Evolutionary conservation across 2,329 filamentous ascomycete species (phyloP), one percentile per base, ranked within the genome.

Genomic region (Aspergillus arachidicola): DNA sequence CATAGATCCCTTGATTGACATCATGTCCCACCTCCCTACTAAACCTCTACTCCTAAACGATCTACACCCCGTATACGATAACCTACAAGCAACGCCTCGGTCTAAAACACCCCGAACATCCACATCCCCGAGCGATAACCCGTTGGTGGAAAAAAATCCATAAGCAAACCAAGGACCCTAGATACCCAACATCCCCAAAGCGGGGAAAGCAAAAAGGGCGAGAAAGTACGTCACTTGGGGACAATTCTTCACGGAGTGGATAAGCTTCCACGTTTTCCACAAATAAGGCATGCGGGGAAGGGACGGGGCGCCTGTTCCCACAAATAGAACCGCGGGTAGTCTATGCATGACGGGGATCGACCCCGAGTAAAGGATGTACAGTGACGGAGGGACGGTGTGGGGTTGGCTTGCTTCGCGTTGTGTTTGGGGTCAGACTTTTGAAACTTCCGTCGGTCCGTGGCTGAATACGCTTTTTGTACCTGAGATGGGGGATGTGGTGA

Each of bases 371-470:
- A 16, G 7, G 3, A n/a, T 41, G 19, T 41, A 10, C 16, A 23
- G 4, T 14, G 43, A 23, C 21, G 43, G 43, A 46, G 9, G 46
- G 6, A 23, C 16, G 46, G 26, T 26, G 16, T 50, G 26, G 26
- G 45, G 23, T 48, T 26, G 14, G 6, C 41, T 16, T 50, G 46
- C 46, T 7, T 7, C 46, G 26, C 19, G 19, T 16, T 50, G 23
- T 50, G 46, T 50, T 50, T 50, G 46, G 45, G 23, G 12, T 6
- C 30, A 32, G 30, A 11, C 32, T 34, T 12, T 12, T 34, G 48
- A 51, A 51, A 51, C 48, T 21, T 23, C 48, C 48, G 48, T 51
- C 48, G 19, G 28, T 51, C 48, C 48, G 48, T 51, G 48, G 48
- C 48, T 32, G 26, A 41, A 41, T 41, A 41, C 19, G 7, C 16